phyloP scores from a whole-genome alignment of 73 alveolate genomes.

The Symbiodinium natans region DNA sequence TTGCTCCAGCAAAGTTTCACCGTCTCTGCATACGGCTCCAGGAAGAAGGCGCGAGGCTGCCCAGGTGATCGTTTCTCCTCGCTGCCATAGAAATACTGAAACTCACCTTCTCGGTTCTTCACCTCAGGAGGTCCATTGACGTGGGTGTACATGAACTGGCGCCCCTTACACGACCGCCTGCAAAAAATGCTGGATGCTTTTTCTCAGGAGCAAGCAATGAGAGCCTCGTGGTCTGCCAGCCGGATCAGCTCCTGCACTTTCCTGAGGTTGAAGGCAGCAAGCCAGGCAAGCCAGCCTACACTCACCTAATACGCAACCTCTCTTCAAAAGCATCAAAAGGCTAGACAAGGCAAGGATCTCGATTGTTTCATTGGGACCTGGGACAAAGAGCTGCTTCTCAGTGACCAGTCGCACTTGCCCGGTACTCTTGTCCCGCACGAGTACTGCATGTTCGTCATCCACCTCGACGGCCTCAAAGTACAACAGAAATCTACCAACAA shows the following conservation, averaged over 20 bases:
- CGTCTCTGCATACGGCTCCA: conserved; percentile 66
- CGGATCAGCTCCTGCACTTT: conserved; percentile 63
- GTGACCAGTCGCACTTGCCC: conserved; percentile 83
- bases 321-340: too few relatives aligned
- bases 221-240: conserved; percentile 75
- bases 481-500: too few relatives aligned
- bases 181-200: too few relatives aligned
- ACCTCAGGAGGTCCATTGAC: not conserved
- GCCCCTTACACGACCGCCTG: not conserved
- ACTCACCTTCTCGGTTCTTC: conserved; percentile 60
- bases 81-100: conserved; percentile 82
- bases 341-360: conserved; percentile 34
- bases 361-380: conserved; percentile 50
- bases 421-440: conserved; percentile 92
- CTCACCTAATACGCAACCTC: too few relatives aligned
- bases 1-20: conserved; percentile 92
- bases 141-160: not conserved
- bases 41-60: conserved; percentile 57
- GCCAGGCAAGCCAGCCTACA: too few relatives aligned
- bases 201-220: not conserved
- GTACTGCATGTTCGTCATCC: conserved; percentile 86
- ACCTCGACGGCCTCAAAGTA: conserved; percentile 36
- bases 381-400: conserved; percentile 82
- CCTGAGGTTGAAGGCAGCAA: not conserved
- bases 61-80: conserved; percentile 59